A percentile compares a stretch with the other conserved stretches of the same genome.
These are phyloP conservation scores for Pseudogymnoascus sp. DNA, from an alignment of 2,329 filamentous ascomycete species.

Conservation along the genomic window DNA sequence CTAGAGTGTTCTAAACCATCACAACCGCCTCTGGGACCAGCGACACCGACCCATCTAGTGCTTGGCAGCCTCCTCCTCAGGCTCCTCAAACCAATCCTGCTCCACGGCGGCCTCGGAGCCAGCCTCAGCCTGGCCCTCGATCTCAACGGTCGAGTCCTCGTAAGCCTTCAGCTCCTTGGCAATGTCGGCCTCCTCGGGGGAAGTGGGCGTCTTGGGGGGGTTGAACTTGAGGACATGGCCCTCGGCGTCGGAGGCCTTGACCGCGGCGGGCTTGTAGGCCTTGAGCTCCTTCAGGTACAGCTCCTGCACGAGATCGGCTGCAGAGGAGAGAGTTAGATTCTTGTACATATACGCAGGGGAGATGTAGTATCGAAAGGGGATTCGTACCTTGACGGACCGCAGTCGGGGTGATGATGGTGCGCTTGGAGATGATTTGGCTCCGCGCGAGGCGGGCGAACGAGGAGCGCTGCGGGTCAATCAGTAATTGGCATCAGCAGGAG, in stretches of 20 bases:
- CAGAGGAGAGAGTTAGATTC: not conserved
- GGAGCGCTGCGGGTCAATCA: slow-evolving; percentile 27
- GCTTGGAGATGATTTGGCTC: slow-evolving; percentile 26
- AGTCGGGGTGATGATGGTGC: slow-evolving; percentile 30
- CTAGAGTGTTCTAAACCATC: slow-evolving; percentile 8
- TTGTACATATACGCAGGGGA: not conserved
- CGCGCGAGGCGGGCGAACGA: slow-evolving; percentile 28
- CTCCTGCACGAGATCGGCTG: slow-evolving; percentile 96
- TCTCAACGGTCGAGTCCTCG: slow-evolving; percentile 87
- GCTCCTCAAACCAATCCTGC: slow-evolving; percentile 77
- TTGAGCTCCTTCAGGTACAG: slow-evolving; percentile 95
- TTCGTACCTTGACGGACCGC: slow-evolving; percentile 29
- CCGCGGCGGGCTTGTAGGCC: slow-evolving; percentile 77
- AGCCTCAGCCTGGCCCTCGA: slow-evolving; percentile 73
- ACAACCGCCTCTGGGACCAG: not conserved
- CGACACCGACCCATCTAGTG: slow-evolving; percentile 20
- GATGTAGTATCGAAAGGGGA: not conserved
- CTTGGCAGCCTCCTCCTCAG: slow-evolving; percentile 40
- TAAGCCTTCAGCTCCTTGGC: slow-evolving; percentile 89
- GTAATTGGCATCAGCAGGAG: slow-evolving; percentile 12
- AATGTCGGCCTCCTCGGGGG: slow-evolving; percentile 90
- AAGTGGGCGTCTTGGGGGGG: slow-evolving; percentile 71
- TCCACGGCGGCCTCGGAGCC: slow-evolving; percentile 53
- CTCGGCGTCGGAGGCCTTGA: slow-evolving; percentile 82
- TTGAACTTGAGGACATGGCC: slow-evolving; percentile 86